These are phyloP conservation scores for Eimeria zaria DNA, from an alignment of 169 alveolate genomes.

Conservation along the genomic window DNA sequence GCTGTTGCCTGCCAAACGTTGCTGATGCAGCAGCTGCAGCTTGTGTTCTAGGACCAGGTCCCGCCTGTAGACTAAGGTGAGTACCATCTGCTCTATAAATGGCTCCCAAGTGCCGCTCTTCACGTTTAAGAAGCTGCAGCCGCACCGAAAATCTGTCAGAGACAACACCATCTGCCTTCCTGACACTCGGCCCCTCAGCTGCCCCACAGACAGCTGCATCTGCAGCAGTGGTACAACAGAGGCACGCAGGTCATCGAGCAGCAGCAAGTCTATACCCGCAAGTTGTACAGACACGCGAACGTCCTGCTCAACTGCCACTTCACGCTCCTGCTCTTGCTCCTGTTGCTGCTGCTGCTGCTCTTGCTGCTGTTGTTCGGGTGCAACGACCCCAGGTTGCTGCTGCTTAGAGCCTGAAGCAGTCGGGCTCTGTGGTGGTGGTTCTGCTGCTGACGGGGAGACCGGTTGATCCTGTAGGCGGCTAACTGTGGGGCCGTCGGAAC, in stretches of 20 bases:
- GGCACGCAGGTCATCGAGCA: slow-evolving; percentile 91
- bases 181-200: slow-evolving; percentile 50
- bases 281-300: slow-evolving; percentile 77
- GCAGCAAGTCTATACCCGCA: slow-evolving; percentile 89
- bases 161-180: slow-evolving; percentile 43
- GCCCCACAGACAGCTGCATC: slow-evolving; percentile 85
- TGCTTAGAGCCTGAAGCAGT: neutral
- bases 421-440: neutral
- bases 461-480: neutral
- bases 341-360: slow-evolving; percentile 23
- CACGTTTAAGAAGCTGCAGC: slow-evolving; percentile 58
- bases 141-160: slow-evolving; percentile 48
- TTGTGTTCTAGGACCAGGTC: slow-evolving; percentile 49
- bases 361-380: slow-evolving; percentile 13
- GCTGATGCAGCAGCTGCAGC: slow-evolving; percentile 71
- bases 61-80: slow-evolving; percentile 61
- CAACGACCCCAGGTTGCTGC: neutral
- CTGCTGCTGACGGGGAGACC: slow-evolving; percentile 11
- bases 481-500: slow-evolving; percentile 79
- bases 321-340: slow-evolving; percentile 21
- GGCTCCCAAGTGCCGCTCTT: slow-evolving; percentile 84
- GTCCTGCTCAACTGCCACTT: slow-evolving; percentile 26
- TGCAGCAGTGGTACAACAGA: slow-evolving; percentile 92
- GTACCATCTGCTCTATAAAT: slow-evolving; percentile 52
- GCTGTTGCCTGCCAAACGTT: slow-evolving; percentile 48